These are phyloP conservation scores for Aspergillus melleus DNA, from an alignment of 2,329 filamentous ascomycete genomes.

Conservation along the genomic window DNA sequence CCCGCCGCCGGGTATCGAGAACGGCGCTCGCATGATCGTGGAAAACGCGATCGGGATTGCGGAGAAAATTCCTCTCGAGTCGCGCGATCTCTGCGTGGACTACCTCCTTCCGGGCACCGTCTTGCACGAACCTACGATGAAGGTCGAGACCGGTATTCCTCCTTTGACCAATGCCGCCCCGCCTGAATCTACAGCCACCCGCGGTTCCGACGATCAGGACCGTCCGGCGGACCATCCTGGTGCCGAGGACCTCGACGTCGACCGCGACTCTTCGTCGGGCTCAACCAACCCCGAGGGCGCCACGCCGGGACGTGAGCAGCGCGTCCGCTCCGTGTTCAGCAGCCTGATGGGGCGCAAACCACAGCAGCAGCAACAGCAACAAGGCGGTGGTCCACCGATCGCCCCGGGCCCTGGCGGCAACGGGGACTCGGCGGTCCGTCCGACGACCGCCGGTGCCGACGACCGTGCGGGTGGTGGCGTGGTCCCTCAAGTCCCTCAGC, in stretches of 20 bases:
- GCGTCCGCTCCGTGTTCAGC: slow-evolving; percentile 45
- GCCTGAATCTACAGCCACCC: slow-evolving; percentile 16
- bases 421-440: slow-evolving; percentile 22
- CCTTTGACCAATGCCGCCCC: slow-evolving; percentile 44
- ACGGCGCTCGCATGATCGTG: slow-evolving; percentile 87
- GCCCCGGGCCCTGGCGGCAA: slow-evolving; percentile 20
- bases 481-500: slow-evolving; percentile 1
- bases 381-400: slow-evolving; percentile 3
- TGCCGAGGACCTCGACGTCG: slow-evolving; percentile 14
- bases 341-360: slow-evolving; percentile 34
- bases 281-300: slow-evolving; percentile 6
- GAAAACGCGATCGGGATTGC: slow-evolving; percentile 86
- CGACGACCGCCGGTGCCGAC: slow-evolving; percentile 5
- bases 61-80: slow-evolving; percentile 84
- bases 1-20: slow-evolving; percentile 77
- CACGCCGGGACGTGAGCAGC: slow-evolving; percentile 19
- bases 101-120: slow-evolving; percentile 78
- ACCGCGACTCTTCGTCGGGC: slow-evolving; percentile 24
- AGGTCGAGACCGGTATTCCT: slow-evolving; percentile 70
- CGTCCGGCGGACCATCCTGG: slow-evolving; percentile 5
- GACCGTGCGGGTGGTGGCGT: neutral
- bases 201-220: slow-evolving; percentile 20
- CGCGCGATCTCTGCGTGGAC: slow-evolving; percentile 81
- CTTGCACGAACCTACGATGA: slow-evolving; percentile 76
- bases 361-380: neutral